phyloP scores from a whole-genome alignment of 768 basidiomycete genomes.

The Mycena kentingensis region DNA sequence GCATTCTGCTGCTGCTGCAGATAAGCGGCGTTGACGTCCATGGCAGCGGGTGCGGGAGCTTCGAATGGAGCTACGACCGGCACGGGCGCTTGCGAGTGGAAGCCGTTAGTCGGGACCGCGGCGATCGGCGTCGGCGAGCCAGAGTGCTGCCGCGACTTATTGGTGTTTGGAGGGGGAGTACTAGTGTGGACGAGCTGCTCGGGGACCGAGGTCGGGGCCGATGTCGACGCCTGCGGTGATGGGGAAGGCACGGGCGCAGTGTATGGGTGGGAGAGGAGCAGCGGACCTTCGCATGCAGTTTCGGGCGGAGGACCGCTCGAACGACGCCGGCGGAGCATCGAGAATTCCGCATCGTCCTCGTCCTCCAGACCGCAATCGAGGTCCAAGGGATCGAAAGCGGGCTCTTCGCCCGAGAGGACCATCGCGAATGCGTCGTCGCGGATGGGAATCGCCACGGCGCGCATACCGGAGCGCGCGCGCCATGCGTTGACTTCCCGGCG shows the following conservation, averaged over 20 bases:
- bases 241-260: background rate
- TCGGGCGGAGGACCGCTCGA: background rate
- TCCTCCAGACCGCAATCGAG: conserved; percentile 39
- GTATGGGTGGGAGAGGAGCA: conserved; percentile 17
- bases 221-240: background rate
- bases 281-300: conserved; percentile 18
- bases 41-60: background rate
- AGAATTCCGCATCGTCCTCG: conserved; percentile 25
- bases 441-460: conserved; percentile 36
- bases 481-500: conserved; percentile 23
- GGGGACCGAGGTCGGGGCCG: background rate
- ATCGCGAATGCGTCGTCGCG: conserved; percentile 53
- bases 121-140: background rate
- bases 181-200: background rate
- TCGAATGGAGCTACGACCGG: conserved; percentile 15
- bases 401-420: conserved; percentile 50
- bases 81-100: background rate
- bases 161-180: background rate
- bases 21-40: conserved; percentile 4
- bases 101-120: background rate
- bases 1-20: conserved; percentile 12
- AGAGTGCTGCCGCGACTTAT: background rate
- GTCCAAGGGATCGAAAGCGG: conserved; percentile 44
- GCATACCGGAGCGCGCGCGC: conserved; percentile 17
- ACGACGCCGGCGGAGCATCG: conserved; percentile 1